phyloP scores from a whole-genome alignment of 371 early-diverging fungal genomes.

The Batrachochytrium dendrobatidis region DNA sequence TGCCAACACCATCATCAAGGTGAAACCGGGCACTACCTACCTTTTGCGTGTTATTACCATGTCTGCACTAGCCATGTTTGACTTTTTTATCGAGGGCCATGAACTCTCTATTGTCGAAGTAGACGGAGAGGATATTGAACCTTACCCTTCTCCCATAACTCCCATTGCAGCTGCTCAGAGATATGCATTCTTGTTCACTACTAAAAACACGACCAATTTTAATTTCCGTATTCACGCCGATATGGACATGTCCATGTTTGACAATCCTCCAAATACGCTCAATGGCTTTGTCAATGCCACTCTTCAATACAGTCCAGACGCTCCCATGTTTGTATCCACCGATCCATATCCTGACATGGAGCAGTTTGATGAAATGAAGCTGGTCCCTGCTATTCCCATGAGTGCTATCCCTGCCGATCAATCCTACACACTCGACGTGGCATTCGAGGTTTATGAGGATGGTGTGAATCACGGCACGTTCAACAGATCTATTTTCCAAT shows the following conservation, averaged over 20 bases:
- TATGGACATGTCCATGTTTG: constrained; percentile 72
- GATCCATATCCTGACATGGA: constrained; percentile 12
- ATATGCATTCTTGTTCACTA: constrained; percentile 34
- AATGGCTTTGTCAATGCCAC: constrained; percentile 40
- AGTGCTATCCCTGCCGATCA: constrained; percentile 39
- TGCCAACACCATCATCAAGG: constrained; percentile 31
- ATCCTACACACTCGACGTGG: constrained; percentile 49
- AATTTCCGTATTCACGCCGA: constrained; percentile 72
- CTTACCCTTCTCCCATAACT: constrained; percentile 14
- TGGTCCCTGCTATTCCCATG: constrained; percentile 37
- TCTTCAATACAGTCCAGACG: constrained; percentile 46
- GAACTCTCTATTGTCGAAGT: constrained; percentile 69
- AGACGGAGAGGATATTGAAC: constrained; percentile 48
- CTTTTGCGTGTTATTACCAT: constrained; percentile 75
- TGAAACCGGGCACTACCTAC: constrained; percentile 67
- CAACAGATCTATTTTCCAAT: constrained; percentile 69
- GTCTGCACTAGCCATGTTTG: constrained; percentile 65
- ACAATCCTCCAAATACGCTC: constrained; percentile 49
- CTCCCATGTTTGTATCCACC: constrained; percentile 8
- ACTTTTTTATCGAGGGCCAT: constrained; percentile 73
- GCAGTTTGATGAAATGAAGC: constrained; percentile 44
- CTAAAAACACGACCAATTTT: constrained; percentile 49
- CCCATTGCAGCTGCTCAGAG: constrained; percentile 29
- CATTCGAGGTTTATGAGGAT: constrained; percentile 59
- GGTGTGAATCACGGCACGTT: constrained; percentile 64